Percentiles rank a stretch among this genome's conserved stretches.
Evolutionary conservation across 2,329 filamentous ascomycete species (phyloP).

Genomic region (Capronia coronata): DNA sequence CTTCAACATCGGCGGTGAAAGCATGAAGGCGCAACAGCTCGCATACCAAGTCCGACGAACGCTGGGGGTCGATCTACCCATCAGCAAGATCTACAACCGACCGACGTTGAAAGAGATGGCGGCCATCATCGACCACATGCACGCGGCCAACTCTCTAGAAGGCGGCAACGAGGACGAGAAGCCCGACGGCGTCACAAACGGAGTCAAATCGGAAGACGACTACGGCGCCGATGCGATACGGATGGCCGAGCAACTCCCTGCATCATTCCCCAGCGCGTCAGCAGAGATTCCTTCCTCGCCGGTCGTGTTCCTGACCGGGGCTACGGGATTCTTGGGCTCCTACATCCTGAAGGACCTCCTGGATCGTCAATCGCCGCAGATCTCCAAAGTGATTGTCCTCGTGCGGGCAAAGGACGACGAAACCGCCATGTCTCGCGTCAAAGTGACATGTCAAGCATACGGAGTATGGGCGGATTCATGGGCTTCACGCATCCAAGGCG

Average conservation of each 20-base stretch:
- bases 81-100: conserved; percentile 63
- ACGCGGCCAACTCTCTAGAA: conserved; percentile 29
- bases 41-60: conserved; percentile 62
- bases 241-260: conserved; percentile 46
- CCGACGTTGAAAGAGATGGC: conserved; percentile 56
- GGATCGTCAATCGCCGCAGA: conserved; percentile 45
- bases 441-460: conserved; percentile 64
- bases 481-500: conserved; percentile 57
- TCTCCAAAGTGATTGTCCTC: conserved; percentile 58
- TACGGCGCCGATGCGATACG: conserved; percentile 47
- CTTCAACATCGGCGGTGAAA: conserved; percentile 76
- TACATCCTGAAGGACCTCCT: conserved; percentile 73
- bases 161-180: conserved; percentile 42
- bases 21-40: conserved; percentile 73
- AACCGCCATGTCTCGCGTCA: conserved; percentile 59
- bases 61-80: conserved; percentile 56
- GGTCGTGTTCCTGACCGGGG: conserved; percentile 77
- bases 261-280: conserved; percentile 33
- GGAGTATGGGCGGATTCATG: conserved; percentile 70
- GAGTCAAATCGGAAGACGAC: conserved; percentile 37
- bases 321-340: conserved; percentile 81
- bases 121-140: conserved; percentile 44
- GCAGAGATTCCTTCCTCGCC: conserved; percentile 34
- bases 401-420: conserved; percentile 62
- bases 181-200: conserved; percentile 35